Evolutionary conservation across 1,284 basidiomycete species (phyloP).

Genomic region (Taiwanofungus camphoratus): DNA sequence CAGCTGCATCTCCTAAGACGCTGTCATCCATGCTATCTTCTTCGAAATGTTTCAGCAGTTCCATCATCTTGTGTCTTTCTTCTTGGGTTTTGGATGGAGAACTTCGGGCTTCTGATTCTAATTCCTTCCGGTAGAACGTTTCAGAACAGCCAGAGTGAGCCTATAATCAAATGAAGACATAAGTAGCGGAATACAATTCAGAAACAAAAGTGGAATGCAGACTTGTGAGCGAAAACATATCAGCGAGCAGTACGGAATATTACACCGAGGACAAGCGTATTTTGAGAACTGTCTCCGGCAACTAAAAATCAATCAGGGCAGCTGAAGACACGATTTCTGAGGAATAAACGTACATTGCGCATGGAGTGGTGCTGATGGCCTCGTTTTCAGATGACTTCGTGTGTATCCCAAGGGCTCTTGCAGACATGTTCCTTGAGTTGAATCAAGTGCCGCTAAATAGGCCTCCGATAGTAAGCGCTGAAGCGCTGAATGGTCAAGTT

Average conservation of each 20-base stretch:
- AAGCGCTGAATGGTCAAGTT: too few relatives aligned
- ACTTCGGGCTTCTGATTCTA: slow-evolving; percentile 54
- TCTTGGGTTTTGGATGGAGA: slow-evolving; percentile 46
- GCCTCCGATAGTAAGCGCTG: too few relatives aligned
- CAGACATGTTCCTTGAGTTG: too few relatives aligned
- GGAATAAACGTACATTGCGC: slow-evolving; percentile 31
- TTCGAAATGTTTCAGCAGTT: slow-evolving; percentile 65
- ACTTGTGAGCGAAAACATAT: slow-evolving; percentile 72
- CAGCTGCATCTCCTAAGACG: slow-evolving; percentile 24
- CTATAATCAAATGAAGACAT: slow-evolving; percentile 27
- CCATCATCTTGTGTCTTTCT: slow-evolving; percentile 60
- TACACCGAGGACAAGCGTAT: slow-evolving; percentile 78
- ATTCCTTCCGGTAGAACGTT: slow-evolving; percentile 65
- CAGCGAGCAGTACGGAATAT: slow-evolving; percentile 73
- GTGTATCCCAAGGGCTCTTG: too few relatives aligned
- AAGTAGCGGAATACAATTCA: neutral
- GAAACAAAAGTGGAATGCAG: slow-evolving; percentile 17
- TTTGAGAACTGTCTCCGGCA: slow-evolving; percentile 70
- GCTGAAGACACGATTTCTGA: neutral
- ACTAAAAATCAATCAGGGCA: slow-evolving; percentile 33
- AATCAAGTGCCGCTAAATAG: too few relatives aligned
- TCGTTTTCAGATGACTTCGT: too few relatives aligned
- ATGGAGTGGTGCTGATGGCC: slow-evolving; percentile 17
- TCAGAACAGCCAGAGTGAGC: slow-evolving; percentile 69
- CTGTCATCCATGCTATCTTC: slow-evolving; percentile 44